Evolutionary conservation across 768 basidiomycete genomes (phyloP).

Genomic region (Chalciporus sphaerocephalus): DNA sequence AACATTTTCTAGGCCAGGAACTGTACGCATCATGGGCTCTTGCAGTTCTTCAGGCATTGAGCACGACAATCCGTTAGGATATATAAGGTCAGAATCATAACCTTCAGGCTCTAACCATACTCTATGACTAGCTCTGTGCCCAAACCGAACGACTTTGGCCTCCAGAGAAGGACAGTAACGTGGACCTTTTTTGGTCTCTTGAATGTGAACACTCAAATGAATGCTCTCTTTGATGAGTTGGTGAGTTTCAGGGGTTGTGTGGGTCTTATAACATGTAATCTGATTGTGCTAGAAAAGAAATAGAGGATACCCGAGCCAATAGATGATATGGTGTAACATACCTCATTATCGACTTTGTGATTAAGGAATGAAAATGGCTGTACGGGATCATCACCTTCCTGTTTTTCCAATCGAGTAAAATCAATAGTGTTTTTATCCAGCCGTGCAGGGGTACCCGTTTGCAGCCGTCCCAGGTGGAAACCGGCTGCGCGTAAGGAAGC

Average conservation of each 20-base stretch:
- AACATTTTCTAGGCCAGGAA: constrained; percentile 80
- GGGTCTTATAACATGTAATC: constrained; percentile 66
- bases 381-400: constrained; percentile 64
- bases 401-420: constrained; percentile 54
- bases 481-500: constrained; percentile 69
- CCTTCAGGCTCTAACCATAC: constrained; percentile 94
- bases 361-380: constrained; percentile 76
- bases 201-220: constrained; percentile 77
- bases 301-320: neutral
- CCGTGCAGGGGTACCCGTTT: constrained; percentile 85
- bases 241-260: constrained; percentile 71
- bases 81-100: constrained; percentile 82
- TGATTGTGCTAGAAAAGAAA: constrained; percentile 58
- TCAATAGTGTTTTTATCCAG: constrained; percentile 68
- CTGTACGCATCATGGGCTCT: constrained; percentile 75
- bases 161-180: constrained; percentile 91
- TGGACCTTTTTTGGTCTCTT: constrained; percentile 89
- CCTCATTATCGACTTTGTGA: constrained; percentile 64
- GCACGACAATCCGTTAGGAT: constrained; percentile 87
- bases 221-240: constrained; percentile 70
- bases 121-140: constrained; percentile 61
- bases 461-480: constrained; percentile 77
- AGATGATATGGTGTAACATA: constrained; percentile 27
- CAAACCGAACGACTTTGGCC: constrained; percentile 79
- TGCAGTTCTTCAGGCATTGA: constrained; percentile 86